Percentiles rank a stretch among this genome's conserved stretches.
phyloP scores from a whole-genome alignment of 2,329 filamentous ascomycete genomes.

The Madurella mycetomatis region DNA sequence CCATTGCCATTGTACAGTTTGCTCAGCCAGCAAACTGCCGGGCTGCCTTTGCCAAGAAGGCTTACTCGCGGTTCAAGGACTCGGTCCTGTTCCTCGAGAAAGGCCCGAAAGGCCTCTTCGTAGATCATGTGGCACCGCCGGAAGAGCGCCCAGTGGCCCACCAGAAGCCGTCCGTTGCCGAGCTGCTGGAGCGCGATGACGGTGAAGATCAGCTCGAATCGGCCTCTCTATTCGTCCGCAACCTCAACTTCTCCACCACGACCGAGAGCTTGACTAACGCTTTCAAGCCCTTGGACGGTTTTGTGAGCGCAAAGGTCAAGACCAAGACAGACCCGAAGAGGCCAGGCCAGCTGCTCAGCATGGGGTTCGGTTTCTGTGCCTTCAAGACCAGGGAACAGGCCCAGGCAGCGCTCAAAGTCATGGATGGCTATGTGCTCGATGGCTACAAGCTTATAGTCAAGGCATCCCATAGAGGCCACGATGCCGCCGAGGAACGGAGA shows the following conservation, averaged over 20 bases:
- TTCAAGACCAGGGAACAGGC: constrained; percentile 77
- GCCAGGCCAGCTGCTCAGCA: constrained; percentile 80
- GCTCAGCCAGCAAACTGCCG: constrained; percentile 73
- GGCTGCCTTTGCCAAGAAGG: constrained; percentile 75
- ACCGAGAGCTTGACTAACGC: constrained; percentile 69
- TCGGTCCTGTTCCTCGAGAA: constrained; percentile 92
- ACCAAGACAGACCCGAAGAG: constrained; percentile 92
- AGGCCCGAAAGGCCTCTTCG: constrained; percentile 78
- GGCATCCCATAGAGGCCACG: constrained; percentile 78
- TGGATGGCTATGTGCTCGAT: constrained; percentile 86
- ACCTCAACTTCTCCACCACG: constrained; percentile 88
- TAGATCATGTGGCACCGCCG: constrained; percentile 25
- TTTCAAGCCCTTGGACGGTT: constrained; percentile 80
- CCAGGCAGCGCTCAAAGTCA: constrained; percentile 71
- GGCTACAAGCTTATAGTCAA: constrained; percentile 81
- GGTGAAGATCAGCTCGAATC: constrained; percentile 56
- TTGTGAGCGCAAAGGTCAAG: constrained; percentile 84
- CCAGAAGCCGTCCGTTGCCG: constrained; percentile 62
- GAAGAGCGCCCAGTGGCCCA: constrained; percentile 40
- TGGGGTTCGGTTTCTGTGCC: constrained; percentile 95
- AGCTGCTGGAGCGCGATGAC: constrained; percentile 59
- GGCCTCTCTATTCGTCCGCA: constrained; percentile 86
- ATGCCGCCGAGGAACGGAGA: constrained; percentile 81
- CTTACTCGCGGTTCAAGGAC: constrained; percentile 87
- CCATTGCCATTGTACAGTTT: constrained; percentile 91